Conservation (phyloP, 306 rosid species). For the Corylus americana region DNA sequence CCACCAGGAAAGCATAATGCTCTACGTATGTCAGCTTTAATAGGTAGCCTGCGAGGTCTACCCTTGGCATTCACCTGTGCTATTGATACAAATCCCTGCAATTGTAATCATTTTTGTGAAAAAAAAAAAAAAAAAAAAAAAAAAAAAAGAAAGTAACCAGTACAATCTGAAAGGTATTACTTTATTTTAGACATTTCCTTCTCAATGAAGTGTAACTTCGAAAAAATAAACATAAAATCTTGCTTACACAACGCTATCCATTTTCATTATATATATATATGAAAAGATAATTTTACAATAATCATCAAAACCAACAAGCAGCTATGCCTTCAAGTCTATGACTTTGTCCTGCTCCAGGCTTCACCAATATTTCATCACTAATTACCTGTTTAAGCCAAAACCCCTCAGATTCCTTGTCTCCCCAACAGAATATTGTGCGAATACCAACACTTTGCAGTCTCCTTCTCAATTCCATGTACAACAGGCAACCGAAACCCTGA, state of each 20-base stretch:
- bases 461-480: slow-evolving; percentile 64
- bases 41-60: slow-evolving; percentile 63
- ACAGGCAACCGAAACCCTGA: slow-evolving; percentile 73
- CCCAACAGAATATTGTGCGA: slow-evolving; percentile 84
- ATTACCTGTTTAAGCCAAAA: slow-evolving; percentile 91
- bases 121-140: slow-evolving; percentile 9
- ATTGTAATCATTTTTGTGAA: background rate
- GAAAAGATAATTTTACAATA: slow-evolving; percentile 16
- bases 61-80: slow-evolving; percentile 84
- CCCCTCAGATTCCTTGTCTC: slow-evolving; percentile 89
- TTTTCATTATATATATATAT: background rate
- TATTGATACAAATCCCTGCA: slow-evolving; percentile 75
- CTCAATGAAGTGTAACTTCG: slow-evolving; percentile 8
- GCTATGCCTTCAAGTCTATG: slow-evolving; percentile 1
- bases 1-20: slow-evolving; percentile 91
- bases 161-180: slow-evolving; percentile 1
- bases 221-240: slow-evolving; percentile 1
- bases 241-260: background rate
- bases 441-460: slow-evolving; percentile 82
- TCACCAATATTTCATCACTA: slow-evolving; percentile 9
- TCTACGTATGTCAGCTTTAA: slow-evolving; percentile 74
- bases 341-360: slow-evolving; percentile 15
- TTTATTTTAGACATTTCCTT: background rate
- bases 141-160: slow-evolving; percentile 3
- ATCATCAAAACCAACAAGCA: slow-evolving; percentile 11